These are phyloP conservation scores for Gentiana dahurica DNA, from an alignment of 257 asterid genomes.

Conservation along the genomic window DNA sequence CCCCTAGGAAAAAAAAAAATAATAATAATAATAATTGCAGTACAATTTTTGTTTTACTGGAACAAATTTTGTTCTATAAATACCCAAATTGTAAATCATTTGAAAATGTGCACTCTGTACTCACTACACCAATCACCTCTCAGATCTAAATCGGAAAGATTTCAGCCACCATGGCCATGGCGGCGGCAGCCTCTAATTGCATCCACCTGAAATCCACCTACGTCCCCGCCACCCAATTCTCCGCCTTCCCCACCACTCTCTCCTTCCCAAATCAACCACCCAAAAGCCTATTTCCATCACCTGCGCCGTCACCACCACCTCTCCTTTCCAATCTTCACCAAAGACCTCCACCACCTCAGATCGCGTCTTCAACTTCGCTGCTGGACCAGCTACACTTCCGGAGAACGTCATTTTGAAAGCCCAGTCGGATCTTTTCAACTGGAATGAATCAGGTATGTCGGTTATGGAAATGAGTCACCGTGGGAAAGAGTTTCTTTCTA, in stretches of 20 bases:
- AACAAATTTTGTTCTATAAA: neutral
- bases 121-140: conserved; percentile 7
- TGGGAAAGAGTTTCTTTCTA: conserved; percentile 81
- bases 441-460: conserved; percentile 89
- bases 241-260: conserved; percentile 34
- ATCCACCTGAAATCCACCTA: conserved; percentile 23
- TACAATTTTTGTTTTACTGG: too few species aligned
- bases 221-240: conserved; percentile 25
- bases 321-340: conserved; percentile 31
- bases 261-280: conserved; percentile 13
- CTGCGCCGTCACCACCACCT: conserved; percentile 25
- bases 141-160: neutral
- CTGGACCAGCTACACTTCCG: conserved; percentile 89
- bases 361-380: conserved; percentile 93
- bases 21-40: too few species aligned
- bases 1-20: too few species aligned
- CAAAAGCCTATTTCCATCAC: conserved; percentile 28
- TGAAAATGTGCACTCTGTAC: neutral
- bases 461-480: conserved; percentile 99
- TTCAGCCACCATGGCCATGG: conserved; percentile 20
- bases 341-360: conserved; percentile 43
- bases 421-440: conserved; percentile 76
- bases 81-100: neutral
- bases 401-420: conserved; percentile 77
- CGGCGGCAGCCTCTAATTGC: conserved; percentile 28